Evolutionary conservation across 1,284 basidiomycete species (phyloP), one percentile per base, ranked within the genome.

Genomic region (Trichosporon ovoides): DNA sequence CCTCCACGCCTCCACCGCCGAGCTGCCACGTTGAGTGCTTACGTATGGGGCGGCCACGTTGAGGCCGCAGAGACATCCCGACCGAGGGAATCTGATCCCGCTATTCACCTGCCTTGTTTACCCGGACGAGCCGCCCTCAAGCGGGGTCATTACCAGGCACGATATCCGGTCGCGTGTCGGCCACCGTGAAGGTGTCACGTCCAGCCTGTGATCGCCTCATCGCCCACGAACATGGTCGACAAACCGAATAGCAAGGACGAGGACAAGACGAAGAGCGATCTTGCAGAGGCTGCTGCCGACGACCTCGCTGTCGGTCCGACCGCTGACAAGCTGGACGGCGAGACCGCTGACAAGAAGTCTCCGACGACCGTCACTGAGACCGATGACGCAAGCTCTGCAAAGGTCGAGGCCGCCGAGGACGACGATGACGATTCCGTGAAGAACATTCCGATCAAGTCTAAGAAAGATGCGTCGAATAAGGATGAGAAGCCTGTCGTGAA

Each of bases 1-100:
- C 43, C 43, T 46, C 43, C 43, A 46, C 43, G 43, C 40, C 43
- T 46, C 43, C 43, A 46, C 43, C 43, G 24, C 18, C 40, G 18
- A 19, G 24, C 16, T 46, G 43, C 43, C 43, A 46, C 43, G 43
- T 46, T 46, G 43, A 14, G 24, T 31, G 14, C 28, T 31, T 31
- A 31, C 28, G 28, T 31, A 31, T 31, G 28, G 9, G 28, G 28
- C 4, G 28, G 28, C 28, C 28, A 31, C 28, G 28, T 31, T 4
- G 28, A 4, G 28, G 5, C 28, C 28, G 28, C 9, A 9, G 5
- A 31, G 5, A 31, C 28, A 9, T 31, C 28, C 5, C 28, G 5
- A 31, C 28, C 28, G 5, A 31, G 28, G 28, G 28, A 31, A 31
- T 31, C 28, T 31, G 28, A 9, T 31, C 9, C 36, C 36, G 36